Evolutionary conservation across 2,329 filamentous ascomycete genomes (phyloP), one percentile per base, ranked within the genome.

Genomic region (Colletotrichum scovillei): DNA sequence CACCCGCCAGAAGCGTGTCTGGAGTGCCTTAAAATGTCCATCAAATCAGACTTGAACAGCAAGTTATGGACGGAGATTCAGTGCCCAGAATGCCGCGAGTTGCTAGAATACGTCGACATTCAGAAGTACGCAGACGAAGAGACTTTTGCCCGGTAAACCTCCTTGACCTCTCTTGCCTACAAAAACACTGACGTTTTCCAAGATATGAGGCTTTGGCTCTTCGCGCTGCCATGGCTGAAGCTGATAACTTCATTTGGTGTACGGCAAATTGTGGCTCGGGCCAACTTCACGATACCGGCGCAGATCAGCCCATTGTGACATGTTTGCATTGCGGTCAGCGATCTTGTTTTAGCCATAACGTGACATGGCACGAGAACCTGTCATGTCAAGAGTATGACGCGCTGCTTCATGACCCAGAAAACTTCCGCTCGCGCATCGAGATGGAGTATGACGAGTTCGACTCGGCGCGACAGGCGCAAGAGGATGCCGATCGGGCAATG

Each of bases 171-270:
- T 9, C 19, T 30, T 19, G 16, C 5, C n/a, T 14, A 9, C 11
- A n/a, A 32, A 26, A 26, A 5, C 1, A 5, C 26, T 16, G 35
- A 69, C 14, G 4, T 7, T 16, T 8, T 2, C 62, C 16, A 42
- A 84, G 83, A 49, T 85, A 89, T 73, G 84, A 88, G 63, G 80
- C 77, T 1, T 79, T 89, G 42, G 79, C 84, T 6, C 80, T 85
- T 3, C 82, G 85, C 22, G 82, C 83, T 12, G 84, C 83, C 12
- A 80, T 90, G 66, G 82, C 84, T 22, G 77, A 80, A 24, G 79
- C 85, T 1, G 80, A 83, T 0, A 84, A 85, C 38, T 91, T 90
- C 75, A 78, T 85, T 16, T 90, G 87, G 86, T 92, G 89, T 75
- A 83, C 88, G 1, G 80, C 86, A 0, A 82, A 80, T 2, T 92